These are phyloP conservation scores for Cyclospora cayetanensis DNA, from an alignment of 169 alveolate species.

Conservation along the genomic window DNA sequence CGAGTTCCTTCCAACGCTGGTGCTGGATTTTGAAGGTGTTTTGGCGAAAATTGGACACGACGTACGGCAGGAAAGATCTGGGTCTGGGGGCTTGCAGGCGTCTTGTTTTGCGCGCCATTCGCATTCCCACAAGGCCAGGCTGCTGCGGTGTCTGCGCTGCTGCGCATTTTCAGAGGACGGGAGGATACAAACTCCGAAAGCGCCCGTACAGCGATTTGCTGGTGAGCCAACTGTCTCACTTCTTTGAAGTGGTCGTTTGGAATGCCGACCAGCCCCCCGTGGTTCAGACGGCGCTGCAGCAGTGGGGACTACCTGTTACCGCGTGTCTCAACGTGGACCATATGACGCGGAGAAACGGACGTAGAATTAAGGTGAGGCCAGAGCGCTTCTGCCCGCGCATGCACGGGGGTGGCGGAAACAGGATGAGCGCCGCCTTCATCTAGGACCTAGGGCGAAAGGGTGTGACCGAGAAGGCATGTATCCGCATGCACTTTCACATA, in stretches of 20 bases:
- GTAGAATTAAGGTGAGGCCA: constrained; percentile 43
- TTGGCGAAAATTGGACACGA: constrained; percentile 88
- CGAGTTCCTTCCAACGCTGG: constrained; percentile 91
- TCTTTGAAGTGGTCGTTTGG: constrained; percentile 94
- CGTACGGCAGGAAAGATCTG: constrained; percentile 7
- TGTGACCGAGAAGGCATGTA: too few relatives aligned
- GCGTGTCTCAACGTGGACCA: constrained; percentile 89
- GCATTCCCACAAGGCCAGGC: not conserved
- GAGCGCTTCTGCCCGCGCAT: too few relatives aligned
- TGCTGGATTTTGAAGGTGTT: constrained; percentile 88
- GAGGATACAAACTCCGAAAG: constrained; percentile 91
- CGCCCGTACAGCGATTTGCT: constrained; percentile 94
- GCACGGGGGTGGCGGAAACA: too few relatives aligned
- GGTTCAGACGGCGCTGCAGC: constrained; percentile 88
- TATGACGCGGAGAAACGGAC: constrained; percentile 83
- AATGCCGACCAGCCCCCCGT: constrained; percentile 91
- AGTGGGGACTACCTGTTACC: constrained; percentile 92
- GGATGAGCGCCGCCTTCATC: too few relatives aligned
- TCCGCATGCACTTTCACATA: too few relatives aligned
- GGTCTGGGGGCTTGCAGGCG: not conserved
- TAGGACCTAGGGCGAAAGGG: too few relatives aligned
- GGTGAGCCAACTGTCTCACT: constrained; percentile 87
- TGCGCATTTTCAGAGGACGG: constrained; percentile 27
- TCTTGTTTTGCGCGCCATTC: not conserved
- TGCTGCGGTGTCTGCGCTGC: not conserved